These are phyloP conservation scores for Waltergamsia citrina DNA, from an alignment of 2,329 filamentous ascomycete genomes.

Conservation along the genomic window DNA sequence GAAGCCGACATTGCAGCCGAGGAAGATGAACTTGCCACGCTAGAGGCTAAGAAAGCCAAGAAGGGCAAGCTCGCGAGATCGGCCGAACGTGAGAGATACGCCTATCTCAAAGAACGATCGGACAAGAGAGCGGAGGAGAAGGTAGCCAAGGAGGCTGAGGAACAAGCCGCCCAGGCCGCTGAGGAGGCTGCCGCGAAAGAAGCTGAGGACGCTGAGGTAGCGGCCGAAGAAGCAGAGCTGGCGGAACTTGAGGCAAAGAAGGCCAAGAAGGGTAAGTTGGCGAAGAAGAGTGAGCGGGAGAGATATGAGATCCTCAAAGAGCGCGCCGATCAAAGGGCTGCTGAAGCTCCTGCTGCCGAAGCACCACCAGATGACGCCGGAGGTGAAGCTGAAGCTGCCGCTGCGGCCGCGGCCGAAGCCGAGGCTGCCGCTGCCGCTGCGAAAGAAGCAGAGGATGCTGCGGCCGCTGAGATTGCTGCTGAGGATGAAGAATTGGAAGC, in stretches of 20 bases:
- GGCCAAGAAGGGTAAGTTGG: slow-evolving; percentile 14
- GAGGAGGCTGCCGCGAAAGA: slow-evolving; percentile 6
- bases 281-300: slow-evolving; percentile 13
- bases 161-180: slow-evolving; percentile 16
- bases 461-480: slow-evolving; percentile 13
- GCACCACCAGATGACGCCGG: slow-evolving; percentile 19
- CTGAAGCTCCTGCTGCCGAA: slow-evolving; percentile 11
- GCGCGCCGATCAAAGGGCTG: slow-evolving; percentile 9
- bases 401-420: slow-evolving; percentile 21
- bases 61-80: slow-evolving; percentile 11
- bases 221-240: slow-evolving; percentile 12
- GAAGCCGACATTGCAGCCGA: slow-evolving; percentile 12
- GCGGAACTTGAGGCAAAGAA: slow-evolving; percentile 17
- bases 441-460: slow-evolving; percentile 14
- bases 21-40: slow-evolving; percentile 12
- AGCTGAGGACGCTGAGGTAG: slow-evolving; percentile 12
- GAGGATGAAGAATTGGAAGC: slow-evolving; percentile 12
- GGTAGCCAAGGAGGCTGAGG: slow-evolving; percentile 10
- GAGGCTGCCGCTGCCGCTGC: slow-evolving; percentile 9
- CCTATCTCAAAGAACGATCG: slow-evolving; percentile 10
- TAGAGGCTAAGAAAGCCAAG: slow-evolving; percentile 20
- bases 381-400: slow-evolving; percentile 28
- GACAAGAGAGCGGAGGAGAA: slow-evolving; percentile 10
- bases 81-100: slow-evolving; percentile 17
- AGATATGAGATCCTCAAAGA: slow-evolving; percentile 14